These are phyloP conservation scores for Fusarium devonianum DNA, from an alignment of 2,329 filamentous ascomycete genomes.

Conservation along the genomic window DNA sequence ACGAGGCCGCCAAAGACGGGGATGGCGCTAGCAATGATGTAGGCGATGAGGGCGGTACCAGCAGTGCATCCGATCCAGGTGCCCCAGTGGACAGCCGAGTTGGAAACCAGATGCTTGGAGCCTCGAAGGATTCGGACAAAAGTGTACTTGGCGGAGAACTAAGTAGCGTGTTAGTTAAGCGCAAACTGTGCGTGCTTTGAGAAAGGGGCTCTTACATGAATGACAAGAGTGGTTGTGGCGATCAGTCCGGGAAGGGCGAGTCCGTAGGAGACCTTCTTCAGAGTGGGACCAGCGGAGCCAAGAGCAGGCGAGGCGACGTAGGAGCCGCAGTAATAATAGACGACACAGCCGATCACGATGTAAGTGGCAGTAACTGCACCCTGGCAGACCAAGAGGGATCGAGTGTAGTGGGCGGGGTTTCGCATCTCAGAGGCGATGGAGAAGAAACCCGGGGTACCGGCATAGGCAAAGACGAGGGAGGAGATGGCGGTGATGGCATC, in stretches of 20 bases:
- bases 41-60: slow-evolving; percentile 38
- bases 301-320: slow-evolving; percentile 57
- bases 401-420: slow-evolving; percentile 40
- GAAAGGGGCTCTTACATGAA: slow-evolving; percentile 34
- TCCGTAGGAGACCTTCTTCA: slow-evolving; percentile 56
- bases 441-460: slow-evolving; percentile 48
- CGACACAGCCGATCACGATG: slow-evolving; percentile 47
- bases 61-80: slow-evolving; percentile 44
- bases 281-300: slow-evolving; percentile 51
- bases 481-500: slow-evolving; percentile 45
- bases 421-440: slow-evolving; percentile 45
- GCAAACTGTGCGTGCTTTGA: not conserved
- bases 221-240: slow-evolving; percentile 40
- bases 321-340: slow-evolving; percentile 56
- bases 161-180: not conserved
- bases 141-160: slow-evolving; percentile 28
- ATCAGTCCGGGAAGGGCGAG: slow-evolving; percentile 43
- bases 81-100: slow-evolving; percentile 42
- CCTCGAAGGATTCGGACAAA: slow-evolving; percentile 38
- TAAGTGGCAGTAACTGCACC: slow-evolving; percentile 45
- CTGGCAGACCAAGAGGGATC: slow-evolving; percentile 39
- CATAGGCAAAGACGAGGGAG: slow-evolving; percentile 48
- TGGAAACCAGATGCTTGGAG: slow-evolving; percentile 42
- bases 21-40: slow-evolving; percentile 37
- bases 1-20: slow-evolving; percentile 41